A percentile compares a stretch with the other conserved stretches of the same genome.
These are phyloP conservation scores for Canavalia ensiformis DNA, from an alignment of 306 rosid genomes.

Conservation along the genomic window DNA sequence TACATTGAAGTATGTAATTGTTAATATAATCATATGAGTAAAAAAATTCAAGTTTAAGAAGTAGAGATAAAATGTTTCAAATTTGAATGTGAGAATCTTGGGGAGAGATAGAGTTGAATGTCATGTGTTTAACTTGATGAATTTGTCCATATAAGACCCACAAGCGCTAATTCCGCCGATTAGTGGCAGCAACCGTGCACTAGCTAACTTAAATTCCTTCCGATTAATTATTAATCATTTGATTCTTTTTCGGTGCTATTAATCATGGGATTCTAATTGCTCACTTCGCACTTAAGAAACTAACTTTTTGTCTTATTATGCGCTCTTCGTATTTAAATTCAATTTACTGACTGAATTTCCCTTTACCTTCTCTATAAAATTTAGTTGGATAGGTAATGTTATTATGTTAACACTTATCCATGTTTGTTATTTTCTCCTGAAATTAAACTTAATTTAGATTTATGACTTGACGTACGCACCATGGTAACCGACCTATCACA, in stretches of 20 bases:
- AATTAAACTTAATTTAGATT: not conserved
- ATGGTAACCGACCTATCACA: conserved; percentile 39
- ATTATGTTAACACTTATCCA: not conserved
- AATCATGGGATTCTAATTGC: conserved; percentile 22
- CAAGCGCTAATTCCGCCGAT: conserved; percentile 55
- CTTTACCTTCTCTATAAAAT: not conserved
- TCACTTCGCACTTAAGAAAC: conserved; percentile 4
- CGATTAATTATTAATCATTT: not conserved
- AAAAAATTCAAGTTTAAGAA: not conserved
- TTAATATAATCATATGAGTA: not conserved
- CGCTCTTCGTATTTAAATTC: not conserved
- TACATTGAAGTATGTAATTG: not conserved
- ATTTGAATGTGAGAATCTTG: conserved; percentile 3
- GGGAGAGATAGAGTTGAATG: not conserved
- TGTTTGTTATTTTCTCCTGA: not conserved
- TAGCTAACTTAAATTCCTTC: conserved; percentile 1
- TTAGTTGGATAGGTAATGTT: not conserved
- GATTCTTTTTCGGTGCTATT: conserved; percentile 32
- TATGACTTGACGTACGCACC: conserved; percentile 4
- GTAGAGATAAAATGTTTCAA: not conserved
- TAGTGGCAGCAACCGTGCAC: conserved; percentile 48
- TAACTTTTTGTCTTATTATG: conserved; percentile 20
- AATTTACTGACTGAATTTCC: not conserved
- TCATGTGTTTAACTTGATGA: conserved; percentile 31
- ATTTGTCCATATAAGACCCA: not conserved